Evolutionary conservation across 768 basidiomycete species (phyloP), one percentile per base, ranked within the genome.

Genomic region (Gloeopeniophorella convolvens): DNA sequence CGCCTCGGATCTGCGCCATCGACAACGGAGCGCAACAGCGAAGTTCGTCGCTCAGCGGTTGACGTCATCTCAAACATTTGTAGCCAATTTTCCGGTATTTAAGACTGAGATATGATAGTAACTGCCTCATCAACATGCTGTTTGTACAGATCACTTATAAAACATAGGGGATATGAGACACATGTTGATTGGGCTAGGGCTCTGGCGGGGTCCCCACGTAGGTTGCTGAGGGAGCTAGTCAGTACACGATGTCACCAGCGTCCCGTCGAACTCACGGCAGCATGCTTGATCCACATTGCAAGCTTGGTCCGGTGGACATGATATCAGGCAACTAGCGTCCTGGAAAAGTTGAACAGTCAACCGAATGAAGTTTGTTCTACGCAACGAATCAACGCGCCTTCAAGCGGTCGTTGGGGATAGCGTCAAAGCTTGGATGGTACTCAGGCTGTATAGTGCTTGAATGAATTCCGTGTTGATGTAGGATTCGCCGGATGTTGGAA

Each of bases 371-470:
- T 21, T 21, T 16, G 23, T 30, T 34, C 5, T 32, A 36, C 2
- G 15, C 16, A 7, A 20, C 9, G 35, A 6, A 11, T 9, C 39
- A 30, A 64, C 69, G 32, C 51, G 83, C 81, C 69, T 74, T 76
- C 10, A 75, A 51, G 48, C 68, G 69, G 21, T 76, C 77, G 32
- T 79, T 77, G 9, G 74, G 70, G 43, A 67, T 59, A 36, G 66
- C 57, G 41, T 61, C 67, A 39, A 62, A 67, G 36, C 67, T 71
- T 23, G 59, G 57, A 44, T 72, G 68, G 56, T 89, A 90, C 62
- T 96, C 93, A 5, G 93, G 93, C 60, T 96, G 93, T 53, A 96
- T 94, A 2, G 93, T 96, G 57, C 86, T 84, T 5, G 88, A 90
- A 69, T 98, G 96, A 50, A 99, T 92, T 23, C 94, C 94, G 59